Evolutionary conservation across 768 basidiomycete genomes (phyloP).

Genomic region (Phaeotremella skinneri): DNA sequence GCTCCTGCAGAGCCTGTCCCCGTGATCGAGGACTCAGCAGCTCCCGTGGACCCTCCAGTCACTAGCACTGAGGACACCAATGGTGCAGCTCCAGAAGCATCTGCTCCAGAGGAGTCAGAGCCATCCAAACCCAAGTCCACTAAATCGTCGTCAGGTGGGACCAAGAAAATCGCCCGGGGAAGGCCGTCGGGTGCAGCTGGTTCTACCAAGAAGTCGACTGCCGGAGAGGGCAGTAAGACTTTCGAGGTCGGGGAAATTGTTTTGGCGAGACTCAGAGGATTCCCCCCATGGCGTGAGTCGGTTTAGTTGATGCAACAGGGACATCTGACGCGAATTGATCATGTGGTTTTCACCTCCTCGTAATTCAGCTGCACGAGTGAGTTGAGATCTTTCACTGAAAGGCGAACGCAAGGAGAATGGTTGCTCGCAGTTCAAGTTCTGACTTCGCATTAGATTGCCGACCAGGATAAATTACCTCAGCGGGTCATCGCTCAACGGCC

Average conservation of each 20-base stretch:
- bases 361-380: constrained; percentile 38
- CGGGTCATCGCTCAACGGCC: constrained; percentile 71
- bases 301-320: background rate
- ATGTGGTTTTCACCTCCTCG: background rate
- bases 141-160: constrained; percentile 5
- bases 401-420: no score
- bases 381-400: constrained; percentile 2
- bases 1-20: constrained; percentile 11
- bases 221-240: constrained; percentile 17
- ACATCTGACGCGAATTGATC: no score
- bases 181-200: constrained; percentile 17
- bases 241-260: constrained; percentile 80
- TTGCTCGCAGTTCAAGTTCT: background rate
- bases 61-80: constrained; percentile 8
- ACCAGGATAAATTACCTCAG: constrained; percentile 65
- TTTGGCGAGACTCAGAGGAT: constrained; percentile 89
- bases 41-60: constrained; percentile 4
- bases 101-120: constrained; percentile 18
- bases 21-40: constrained; percentile 13
- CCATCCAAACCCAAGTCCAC: constrained; percentile 20
- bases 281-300: constrained; percentile 88
- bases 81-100: background rate
- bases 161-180: background rate
- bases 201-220: constrained; percentile 22
- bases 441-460: constrained; percentile 64